These are phyloP conservation scores for Calonectria ilicicola DNA, from an alignment of 2,329 filamentous ascomycete species.

Conservation along the genomic window DNA sequence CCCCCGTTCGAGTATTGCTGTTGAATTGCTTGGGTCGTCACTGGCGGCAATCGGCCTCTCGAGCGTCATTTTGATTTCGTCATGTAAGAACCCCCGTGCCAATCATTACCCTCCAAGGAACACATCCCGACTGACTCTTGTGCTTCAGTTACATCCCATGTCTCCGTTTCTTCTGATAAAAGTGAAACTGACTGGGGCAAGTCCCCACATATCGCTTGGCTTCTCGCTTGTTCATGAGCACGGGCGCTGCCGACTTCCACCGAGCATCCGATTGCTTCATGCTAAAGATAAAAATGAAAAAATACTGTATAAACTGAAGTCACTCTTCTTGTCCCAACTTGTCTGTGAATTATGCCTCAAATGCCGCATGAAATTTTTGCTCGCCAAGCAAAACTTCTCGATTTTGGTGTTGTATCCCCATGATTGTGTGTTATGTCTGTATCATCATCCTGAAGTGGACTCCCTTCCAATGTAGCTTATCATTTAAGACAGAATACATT, in stretches of 20 bases:
- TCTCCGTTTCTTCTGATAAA: neutral
- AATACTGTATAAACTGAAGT: neutral
- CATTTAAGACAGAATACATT: neutral
- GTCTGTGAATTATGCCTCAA: neutral
- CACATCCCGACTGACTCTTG: neutral
- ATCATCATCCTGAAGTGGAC: neutral
- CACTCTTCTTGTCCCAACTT: neutral
- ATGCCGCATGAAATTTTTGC: neutral
- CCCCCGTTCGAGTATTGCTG: neutral
- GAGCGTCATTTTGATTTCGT: neutral
- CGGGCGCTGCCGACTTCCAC: neutral
- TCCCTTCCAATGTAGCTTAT: neutral
- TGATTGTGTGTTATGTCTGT: neutral
- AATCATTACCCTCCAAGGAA: neutral
- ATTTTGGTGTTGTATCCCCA: neutral
- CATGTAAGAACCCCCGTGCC: neutral
- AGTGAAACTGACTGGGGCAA: conserved; percentile 4
- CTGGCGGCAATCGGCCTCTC: neutral
- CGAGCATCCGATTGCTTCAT: neutral
- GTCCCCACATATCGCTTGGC: neutral
- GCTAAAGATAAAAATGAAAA: conserved; percentile 3
- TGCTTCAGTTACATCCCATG: neutral
- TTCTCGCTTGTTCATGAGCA: neutral
- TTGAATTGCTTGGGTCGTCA: neutral
- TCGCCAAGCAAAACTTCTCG: too few relatives aligned